Conservation (phyloP, 148 eudicot species). For the Cornus kousa region DNA sequence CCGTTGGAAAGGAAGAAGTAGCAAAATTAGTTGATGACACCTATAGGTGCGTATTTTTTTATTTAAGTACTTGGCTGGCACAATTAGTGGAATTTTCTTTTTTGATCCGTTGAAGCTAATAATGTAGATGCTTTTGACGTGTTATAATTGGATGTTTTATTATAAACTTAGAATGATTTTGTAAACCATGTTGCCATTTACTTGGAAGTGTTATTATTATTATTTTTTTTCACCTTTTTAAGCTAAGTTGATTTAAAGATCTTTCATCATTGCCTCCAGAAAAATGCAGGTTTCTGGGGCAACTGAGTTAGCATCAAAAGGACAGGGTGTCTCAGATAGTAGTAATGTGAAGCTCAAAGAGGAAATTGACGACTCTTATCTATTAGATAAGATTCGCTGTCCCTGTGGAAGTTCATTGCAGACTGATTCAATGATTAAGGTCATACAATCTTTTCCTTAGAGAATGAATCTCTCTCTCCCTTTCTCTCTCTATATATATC, state of each 20-base stretch:
- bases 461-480: neutral
- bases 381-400: conserved; percentile 73
- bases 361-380: conserved; percentile 72
- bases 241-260: neutral
- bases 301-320: conserved; percentile 77
- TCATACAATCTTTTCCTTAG: conserved; percentile 6
- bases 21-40: conserved; percentile 85
- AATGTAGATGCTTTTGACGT: neutral
- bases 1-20: conserved; percentile 73
- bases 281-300: conserved; percentile 92
- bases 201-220: too few relatives aligned
- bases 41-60: conserved; percentile 55
- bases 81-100: neutral
- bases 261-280: conserved; percentile 37
- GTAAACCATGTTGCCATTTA: neutral
- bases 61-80: neutral
- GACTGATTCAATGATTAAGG: conserved; percentile 63
- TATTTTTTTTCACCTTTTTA: neutral
- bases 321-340: conserved; percentile 54
- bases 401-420: conserved; percentile 57
- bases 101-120: neutral
- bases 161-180: neutral
- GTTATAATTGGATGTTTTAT: neutral
- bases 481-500: neutral
- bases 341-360: conserved; percentile 62